Evolutionary conservation across 306 rosid species (phyloP), one percentile per base, ranked within the genome.

Genomic region (Sicyos baderoa): DNA sequence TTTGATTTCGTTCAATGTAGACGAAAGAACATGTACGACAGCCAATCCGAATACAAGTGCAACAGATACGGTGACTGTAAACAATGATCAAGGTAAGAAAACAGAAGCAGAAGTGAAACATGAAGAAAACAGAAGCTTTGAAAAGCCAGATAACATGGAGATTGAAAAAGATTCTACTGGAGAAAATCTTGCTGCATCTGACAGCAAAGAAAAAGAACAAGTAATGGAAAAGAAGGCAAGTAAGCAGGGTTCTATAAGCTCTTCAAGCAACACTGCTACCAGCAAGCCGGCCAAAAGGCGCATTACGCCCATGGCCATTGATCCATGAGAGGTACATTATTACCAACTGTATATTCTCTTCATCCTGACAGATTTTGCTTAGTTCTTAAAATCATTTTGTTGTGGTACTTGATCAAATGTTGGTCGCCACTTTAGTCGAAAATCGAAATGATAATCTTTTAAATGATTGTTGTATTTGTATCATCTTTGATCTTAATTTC

Each of bases 281-380:
- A 77, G 70, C 60, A 80, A 76, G 77, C 79, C 81, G 13, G 75
- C 80, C 16, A 85, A 79, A 76, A 78, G 83, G 76, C 83, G 86
- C 54, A 85, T 85, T 55, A 82, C 84, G 7, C 89, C 83, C 49
- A 77, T 85, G 70, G 81, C 77, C 13, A 80, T 85, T 67, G 86
- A 77, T 61, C 79, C 84, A 0, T 77, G 64, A 76, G 21, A 70
- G 55, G 59, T 35, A 50, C 60, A 16, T 56, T 35, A 12, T 29
- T 29, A 29, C 21, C 71, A 48, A 35, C 47, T 78, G 76, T 75
- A 72, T 52, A 77, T 68, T 67, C 58, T 74, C 13, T 66, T 22
- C 56, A 47, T 7, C 42, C 13, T 50, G 37, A 66, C 56, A 40
- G 51, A 66, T 47, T 66, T 47, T 47, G 70, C 42, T 47, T 15